Percentiles rank a stretch among this genome's conserved stretches.
Evolutionary conservation across 345 rosid genomes (phyloP).

Genomic region (Moringa oleifera): DNA sequence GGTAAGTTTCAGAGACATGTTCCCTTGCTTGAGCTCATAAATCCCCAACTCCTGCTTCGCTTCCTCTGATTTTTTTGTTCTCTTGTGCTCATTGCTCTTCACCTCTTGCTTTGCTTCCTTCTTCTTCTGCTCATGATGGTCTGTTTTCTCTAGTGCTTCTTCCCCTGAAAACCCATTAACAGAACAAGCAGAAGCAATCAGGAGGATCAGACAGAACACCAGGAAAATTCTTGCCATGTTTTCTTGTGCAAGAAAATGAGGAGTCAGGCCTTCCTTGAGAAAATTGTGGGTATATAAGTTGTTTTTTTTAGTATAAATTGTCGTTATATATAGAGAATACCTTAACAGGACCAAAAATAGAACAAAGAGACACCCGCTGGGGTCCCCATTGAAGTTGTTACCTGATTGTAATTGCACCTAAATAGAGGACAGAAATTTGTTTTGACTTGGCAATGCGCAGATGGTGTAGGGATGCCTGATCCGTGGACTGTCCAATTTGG

Average conservation of each 20-base stretch:
- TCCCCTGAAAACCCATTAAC: constrained; percentile 12
- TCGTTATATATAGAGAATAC: no score
- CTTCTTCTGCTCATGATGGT: neutral
- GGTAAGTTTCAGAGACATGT: constrained; percentile 54
- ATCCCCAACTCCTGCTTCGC: constrained; percentile 27
- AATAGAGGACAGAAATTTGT: no score
- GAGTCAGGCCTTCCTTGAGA: constrained; percentile 8
- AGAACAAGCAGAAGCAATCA: constrained; percentile 23
- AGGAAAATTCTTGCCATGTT: constrained; percentile 25
- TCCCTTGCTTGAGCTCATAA: constrained; percentile 72
- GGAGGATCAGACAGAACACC: constrained; percentile 18
- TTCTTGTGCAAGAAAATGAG: neutral
- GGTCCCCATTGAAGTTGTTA: no score
- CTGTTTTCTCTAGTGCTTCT: neutral
- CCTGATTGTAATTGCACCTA: no score
- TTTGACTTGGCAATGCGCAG: no score
- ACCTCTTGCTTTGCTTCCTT: constrained; percentile 14
- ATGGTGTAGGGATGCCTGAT: no score
- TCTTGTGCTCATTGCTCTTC: constrained; percentile 16
- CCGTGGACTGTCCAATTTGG: no score
- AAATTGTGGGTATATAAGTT: no score
- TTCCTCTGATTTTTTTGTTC: neutral
- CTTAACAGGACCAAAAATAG: no score
- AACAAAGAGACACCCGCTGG: no score
- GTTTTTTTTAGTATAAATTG: no score